Conservation (phyloP, 805 yeast species). For the Saccharomycopsis capsularis region DNA sequence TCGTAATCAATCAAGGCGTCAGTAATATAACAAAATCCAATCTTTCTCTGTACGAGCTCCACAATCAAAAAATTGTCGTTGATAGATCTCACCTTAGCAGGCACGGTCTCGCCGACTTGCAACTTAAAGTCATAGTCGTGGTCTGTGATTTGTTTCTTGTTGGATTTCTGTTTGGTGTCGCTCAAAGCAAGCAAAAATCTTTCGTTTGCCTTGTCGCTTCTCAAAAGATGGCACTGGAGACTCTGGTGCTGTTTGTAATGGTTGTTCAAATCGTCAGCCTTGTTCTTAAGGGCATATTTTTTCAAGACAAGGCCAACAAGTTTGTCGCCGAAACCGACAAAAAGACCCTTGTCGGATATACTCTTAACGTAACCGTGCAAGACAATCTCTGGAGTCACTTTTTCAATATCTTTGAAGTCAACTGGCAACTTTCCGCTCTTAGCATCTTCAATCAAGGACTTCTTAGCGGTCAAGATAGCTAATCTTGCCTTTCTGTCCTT, state of each 20-base stretch:
- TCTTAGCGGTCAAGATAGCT: slow-evolving; percentile 57
- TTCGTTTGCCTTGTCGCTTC: slow-evolving; percentile 59
- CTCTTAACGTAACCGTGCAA: slow-evolving; percentile 74
- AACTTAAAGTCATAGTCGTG: slow-evolving; percentile 45
- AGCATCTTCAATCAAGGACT: slow-evolving; percentile 61
- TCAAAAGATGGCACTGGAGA: slow-evolving; percentile 57
- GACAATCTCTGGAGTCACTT: slow-evolving; percentile 33
- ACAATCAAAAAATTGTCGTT: slow-evolving; percentile 56
- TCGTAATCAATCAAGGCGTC: slow-evolving; percentile 72
- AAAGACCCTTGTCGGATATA: slow-evolving; percentile 72
- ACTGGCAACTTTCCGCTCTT: slow-evolving; percentile 47
- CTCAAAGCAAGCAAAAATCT: slow-evolving; percentile 65
- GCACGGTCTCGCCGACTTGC: slow-evolving; percentile 46
- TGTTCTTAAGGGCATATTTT: slow-evolving; percentile 54
- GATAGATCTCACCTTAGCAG: slow-evolving; percentile 57
- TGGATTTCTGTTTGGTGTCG: slow-evolving; percentile 22
- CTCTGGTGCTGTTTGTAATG: slow-evolving; percentile 63
- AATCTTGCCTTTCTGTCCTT: slow-evolving; percentile 56
- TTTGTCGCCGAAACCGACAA: slow-evolving; percentile 72
- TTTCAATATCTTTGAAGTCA: slow-evolving; percentile 46
- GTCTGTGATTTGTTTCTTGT: slow-evolving; percentile 34
- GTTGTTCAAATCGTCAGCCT: slow-evolving; percentile 45
- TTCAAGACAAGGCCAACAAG: slow-evolving; percentile 81
- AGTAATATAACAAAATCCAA: slow-evolving; percentile 61
- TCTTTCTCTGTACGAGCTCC: slow-evolving; percentile 56